These are phyloP conservation scores for Annulohypoxylon bovei DNA, from an alignment of 495 filamentous ascomycete species.

Conservation along the genomic window DNA sequence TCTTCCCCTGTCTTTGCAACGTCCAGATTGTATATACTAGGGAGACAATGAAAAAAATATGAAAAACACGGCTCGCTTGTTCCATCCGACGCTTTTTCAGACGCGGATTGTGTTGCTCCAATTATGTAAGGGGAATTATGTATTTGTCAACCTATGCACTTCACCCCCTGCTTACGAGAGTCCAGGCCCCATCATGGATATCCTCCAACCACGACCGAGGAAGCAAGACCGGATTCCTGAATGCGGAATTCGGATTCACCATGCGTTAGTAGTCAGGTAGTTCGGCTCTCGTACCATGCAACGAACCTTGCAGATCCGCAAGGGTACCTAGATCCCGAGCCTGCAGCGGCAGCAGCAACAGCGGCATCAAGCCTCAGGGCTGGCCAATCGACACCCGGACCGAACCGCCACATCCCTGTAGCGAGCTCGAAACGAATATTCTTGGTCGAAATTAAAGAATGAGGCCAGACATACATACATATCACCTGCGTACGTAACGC, in stretches of 20 bases:
- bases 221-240: constrained; percentile 19
- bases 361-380: not conserved
- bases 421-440: not conserved
- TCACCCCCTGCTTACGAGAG: constrained; percentile 2
- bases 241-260: constrained; percentile 31
- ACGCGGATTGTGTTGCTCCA: constrained; percentile 26
- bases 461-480: constrained; percentile 17
- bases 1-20: constrained; percentile 21
- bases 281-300: constrained; percentile 21
- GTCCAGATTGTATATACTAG: constrained; percentile 32
- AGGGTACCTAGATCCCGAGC: constrained; percentile 21
- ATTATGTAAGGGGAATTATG: not conserved
- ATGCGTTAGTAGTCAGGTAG: constrained; percentile 6
- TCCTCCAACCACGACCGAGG: constrained; percentile 9
- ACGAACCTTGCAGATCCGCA: constrained; percentile 34
- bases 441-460: not conserved
- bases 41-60: constrained; percentile 19
- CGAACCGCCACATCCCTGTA: constrained; percentile 18
- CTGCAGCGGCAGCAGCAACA: constrained; percentile 9
- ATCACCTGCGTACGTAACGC: not conserved
- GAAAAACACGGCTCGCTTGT: constrained; percentile 16
- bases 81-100: constrained; percentile 27
- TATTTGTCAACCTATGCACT: constrained; percentile 1
- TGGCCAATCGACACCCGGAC: constrained; percentile 20
- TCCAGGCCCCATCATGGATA: not conserved